A percentile compares a stretch with the other conserved stretches of the same genome.
phyloP scores from a whole-genome alignment of 805 yeast species.

The Ogataea saltuana region DNA sequence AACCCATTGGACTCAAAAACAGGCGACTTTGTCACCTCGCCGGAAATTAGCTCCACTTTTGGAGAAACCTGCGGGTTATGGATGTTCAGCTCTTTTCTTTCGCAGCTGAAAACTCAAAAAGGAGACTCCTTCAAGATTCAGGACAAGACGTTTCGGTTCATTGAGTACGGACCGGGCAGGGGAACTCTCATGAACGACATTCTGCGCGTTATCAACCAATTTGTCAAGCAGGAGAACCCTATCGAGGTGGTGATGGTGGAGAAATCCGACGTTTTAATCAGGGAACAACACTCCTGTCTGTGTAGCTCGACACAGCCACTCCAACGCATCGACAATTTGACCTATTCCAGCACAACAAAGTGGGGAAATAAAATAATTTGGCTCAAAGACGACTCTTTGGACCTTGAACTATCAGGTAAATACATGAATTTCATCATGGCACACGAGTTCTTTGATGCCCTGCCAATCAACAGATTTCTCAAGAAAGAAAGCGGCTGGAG shows the following conservation, averaged over 20 bases:
- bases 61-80: constrained; percentile 85
- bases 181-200: constrained; percentile 78
- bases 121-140: constrained; percentile 23
- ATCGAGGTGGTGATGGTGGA: constrained; percentile 62
- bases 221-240: constrained; percentile 35
- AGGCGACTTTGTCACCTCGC: constrained; percentile 84
- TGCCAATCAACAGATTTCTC: constrained; percentile 72
- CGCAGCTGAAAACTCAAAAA: constrained; percentile 51
- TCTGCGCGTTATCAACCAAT: constrained; percentile 47
- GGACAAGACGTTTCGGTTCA: constrained; percentile 44
- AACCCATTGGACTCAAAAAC: constrained; percentile 53
- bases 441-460: constrained; percentile 86
- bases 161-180: constrained; percentile 85
- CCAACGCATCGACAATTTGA: constrained; percentile 35
- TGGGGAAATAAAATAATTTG: constrained; percentile 59
- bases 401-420: constrained; percentile 33
- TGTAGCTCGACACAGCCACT: constrained; percentile 36
- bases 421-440: constrained; percentile 67
- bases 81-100: constrained; percentile 57
- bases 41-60: constrained; percentile 84
- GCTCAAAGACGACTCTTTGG: constrained; percentile 55
- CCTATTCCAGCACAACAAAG: constrained; percentile 41
- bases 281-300: constrained; percentile 52
- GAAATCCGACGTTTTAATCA: constrained; percentile 64
- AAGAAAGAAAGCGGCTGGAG: constrained; percentile 73